Percentiles rank a stretch among this genome's conserved stretches.
Evolutionary conservation across 1,284 basidiomycete genomes (phyloP).

Genomic region (Austroboletus rostrupii): DNA sequence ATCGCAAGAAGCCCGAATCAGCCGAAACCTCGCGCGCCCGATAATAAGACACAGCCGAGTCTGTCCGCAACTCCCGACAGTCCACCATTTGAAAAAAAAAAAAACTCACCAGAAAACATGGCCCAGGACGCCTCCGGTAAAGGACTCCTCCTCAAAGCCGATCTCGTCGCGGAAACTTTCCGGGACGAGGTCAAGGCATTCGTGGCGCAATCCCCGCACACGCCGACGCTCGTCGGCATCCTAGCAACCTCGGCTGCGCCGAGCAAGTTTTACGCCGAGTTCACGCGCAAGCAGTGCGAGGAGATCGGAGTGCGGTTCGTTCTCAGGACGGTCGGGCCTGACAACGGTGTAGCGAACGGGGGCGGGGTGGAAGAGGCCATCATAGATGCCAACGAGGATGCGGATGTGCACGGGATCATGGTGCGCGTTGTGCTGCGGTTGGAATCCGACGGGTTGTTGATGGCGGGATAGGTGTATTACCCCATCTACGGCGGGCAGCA

Average conservation of each 20-base stretch:
- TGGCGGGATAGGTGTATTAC: constrained; percentile 73
- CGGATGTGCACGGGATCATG: constrained; percentile 91
- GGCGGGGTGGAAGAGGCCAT: constrained; percentile 92
- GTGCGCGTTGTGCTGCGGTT: constrained; percentile 40
- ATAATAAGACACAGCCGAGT: constrained; percentile 4
- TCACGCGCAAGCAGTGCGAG: constrained; percentile 89
- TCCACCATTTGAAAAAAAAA: no score
- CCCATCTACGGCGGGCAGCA: constrained; percentile 86
- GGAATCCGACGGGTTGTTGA: not conserved
- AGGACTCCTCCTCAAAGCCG: constrained; percentile 73
- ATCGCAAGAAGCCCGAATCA: no score
- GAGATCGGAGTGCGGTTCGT: constrained; percentile 87
- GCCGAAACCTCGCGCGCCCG: no score
- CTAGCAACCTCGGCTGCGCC: constrained; percentile 85
- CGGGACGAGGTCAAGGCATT: constrained; percentile 60
- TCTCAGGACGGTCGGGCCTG: constrained; percentile 67
- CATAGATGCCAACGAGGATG: constrained; percentile 89
- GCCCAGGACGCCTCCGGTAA: constrained; percentile 42
- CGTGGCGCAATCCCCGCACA: constrained; percentile 38
- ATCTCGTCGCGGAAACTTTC: constrained; percentile 64
- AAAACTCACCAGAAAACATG: constrained; percentile 10
- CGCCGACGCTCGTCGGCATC: constrained; percentile 87
- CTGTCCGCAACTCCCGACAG: constrained; percentile 8
- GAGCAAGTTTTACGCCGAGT: constrained; percentile 89
- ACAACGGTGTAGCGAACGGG: constrained; percentile 47